phyloP scores from a whole-genome alignment of 345 rosid genomes.

The Microcos paniculata region DNA sequence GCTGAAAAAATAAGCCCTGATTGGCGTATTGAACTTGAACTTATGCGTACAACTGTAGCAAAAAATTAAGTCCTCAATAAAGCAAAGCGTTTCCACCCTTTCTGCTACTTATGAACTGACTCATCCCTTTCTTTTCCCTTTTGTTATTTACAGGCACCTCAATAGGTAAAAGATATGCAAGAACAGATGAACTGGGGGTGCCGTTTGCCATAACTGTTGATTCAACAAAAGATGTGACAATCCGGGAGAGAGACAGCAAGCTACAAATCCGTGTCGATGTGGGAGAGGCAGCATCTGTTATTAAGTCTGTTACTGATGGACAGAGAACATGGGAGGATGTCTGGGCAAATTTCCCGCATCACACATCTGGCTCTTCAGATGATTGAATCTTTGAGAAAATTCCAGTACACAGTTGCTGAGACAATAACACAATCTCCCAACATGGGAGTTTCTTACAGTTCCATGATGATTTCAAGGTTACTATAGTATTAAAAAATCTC shows the following conservation, averaged over 20 bases:
- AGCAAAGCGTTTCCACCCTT: background rate
- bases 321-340: constrained; percentile 69
- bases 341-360: constrained; percentile 74
- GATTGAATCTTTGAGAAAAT: constrained; percentile 26
- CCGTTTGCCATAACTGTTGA: constrained; percentile 95
- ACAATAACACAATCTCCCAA: background rate
- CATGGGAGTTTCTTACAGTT: background rate
- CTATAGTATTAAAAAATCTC: background rate
- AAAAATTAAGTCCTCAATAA: too few species aligned
- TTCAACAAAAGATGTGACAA: constrained; percentile 64
- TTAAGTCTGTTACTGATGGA: constrained; percentile 70
- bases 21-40: background rate
- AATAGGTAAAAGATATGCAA: constrained; percentile 91
- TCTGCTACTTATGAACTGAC: background rate
- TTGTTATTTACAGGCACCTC: constrained; percentile 61
- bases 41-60: background rate
- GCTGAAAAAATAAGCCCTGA: background rate
- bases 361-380: constrained; percentile 54
- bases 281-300: constrained; percentile 62
- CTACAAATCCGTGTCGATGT: constrained; percentile 75
- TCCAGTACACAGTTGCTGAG: background rate
- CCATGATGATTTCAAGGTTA: background rate
- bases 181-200: constrained; percentile 92
- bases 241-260: constrained; percentile 92
- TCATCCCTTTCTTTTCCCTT: background rate